Base-by-base conservation (phyloP, 1,139 yeast species). In the Candida sanyaensis region DNA sequence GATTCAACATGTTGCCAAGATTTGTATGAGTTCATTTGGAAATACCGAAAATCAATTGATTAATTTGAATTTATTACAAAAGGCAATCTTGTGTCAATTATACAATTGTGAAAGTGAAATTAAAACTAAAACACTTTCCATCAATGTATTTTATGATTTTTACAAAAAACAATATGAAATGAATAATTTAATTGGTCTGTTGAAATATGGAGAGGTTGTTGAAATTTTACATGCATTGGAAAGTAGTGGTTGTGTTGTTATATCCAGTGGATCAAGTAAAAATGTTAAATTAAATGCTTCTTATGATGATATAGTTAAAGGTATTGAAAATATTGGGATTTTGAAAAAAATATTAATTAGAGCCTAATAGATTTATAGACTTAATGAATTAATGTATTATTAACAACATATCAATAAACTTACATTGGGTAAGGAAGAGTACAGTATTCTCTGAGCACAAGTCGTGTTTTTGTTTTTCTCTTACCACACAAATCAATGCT, bases 201-300 rank as follows among this genome's bases (percentile, higher is more conserved):
- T 91, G 52, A 83, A 78, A 50, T 78, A 85, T 56, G 83, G 84
- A 38, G 97, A 93, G 62, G 90, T 89, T 60, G 62, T 87, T 43
- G 98, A 92, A 56, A 85, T 93, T 23, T 68, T 92, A 43, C 72
- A 81, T 34, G 86, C 93, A 0, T 69, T 93, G 47, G 98, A 93
- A 63, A 78, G 93, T 8, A 46, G 43, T 33, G 40, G 50, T 37
- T 50, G 50, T 40, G 46, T 54, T 24, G 42, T 43, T 5, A 23
- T 53, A 10, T 44, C 37, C 24, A 37, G 42, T 13, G 48, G 49
- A 13, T 53, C 52, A 26, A 71, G 65, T 41, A 70, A 65, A 50
- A 46, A 55, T 10, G 62, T 75, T 46, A 65, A 62, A 42, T 60
- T 73, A n/a, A 73, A 69, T 50, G 68, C 73, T 4, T 64, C 68